These are phyloP conservation scores for Hydrangea macrophylla DNA, from an alignment of 148 eudicot genomes.

Conservation along the genomic window DNA sequence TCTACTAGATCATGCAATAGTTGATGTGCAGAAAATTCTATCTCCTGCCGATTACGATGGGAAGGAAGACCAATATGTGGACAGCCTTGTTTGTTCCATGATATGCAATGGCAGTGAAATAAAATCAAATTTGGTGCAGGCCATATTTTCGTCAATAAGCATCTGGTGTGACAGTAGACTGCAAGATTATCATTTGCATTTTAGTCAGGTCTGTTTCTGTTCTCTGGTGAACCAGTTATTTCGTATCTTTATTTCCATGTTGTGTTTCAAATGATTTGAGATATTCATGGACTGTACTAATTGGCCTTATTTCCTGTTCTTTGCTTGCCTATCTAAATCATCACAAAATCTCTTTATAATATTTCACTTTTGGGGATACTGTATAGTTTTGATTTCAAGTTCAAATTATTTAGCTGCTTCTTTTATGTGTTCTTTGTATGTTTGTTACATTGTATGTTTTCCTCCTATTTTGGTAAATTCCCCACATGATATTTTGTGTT, in stretches of 20 bases:
- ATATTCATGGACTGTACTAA: background rate
- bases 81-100: conserved; percentile 38
- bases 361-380: background rate
- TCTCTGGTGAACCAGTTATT: background rate
- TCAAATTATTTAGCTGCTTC: background rate
- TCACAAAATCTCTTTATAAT: no score
- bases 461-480: background rate
- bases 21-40: conserved; percentile 50
- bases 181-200: conserved; percentile 79
- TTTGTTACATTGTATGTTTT: background rate
- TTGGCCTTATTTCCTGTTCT: background rate
- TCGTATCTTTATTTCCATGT: background rate
- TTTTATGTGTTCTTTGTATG: no score
- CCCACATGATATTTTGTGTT: background rate
- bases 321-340: conserved; percentile 4
- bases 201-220: conserved; percentile 55
- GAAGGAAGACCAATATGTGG: conserved; percentile 42
- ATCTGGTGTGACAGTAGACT: conserved; percentile 66
- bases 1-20: conserved; percentile 56
- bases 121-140: conserved; percentile 51
- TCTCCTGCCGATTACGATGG: conserved; percentile 34
- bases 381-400: background rate
- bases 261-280: background rate
- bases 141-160: conserved; percentile 55
- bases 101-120: conserved; percentile 39